phyloP scores from a whole-genome alignment of 106 monocot species.

The Dendrobium huoshanense region DNA sequence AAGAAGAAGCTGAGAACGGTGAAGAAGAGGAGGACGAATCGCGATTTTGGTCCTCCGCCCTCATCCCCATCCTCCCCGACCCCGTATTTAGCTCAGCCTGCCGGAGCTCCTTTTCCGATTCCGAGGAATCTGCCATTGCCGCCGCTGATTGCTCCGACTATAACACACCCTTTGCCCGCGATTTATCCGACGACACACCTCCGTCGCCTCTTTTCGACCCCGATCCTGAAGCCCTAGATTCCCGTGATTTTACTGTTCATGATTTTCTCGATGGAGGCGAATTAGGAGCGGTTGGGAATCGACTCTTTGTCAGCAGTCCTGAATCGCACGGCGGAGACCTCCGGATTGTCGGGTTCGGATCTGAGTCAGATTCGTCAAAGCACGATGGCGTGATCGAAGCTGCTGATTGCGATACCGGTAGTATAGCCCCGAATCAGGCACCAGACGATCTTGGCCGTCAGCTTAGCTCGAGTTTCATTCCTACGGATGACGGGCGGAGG shows the following conservation, averaged over 20 bases:
- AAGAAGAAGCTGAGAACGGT: neutral
- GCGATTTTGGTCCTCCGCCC: neutral
- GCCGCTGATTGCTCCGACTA: neutral
- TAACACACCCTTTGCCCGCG: neutral
- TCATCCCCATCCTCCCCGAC: neutral
- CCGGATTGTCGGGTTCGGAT: conserved; percentile 11
- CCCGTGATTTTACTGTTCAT: neutral
- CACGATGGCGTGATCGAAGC: neutral
- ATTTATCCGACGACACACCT: neutral
- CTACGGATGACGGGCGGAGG: conserved; percentile 8
- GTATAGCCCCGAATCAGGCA: neutral
- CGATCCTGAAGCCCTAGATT: conserved; percentile 14
- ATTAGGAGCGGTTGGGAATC: neutral
- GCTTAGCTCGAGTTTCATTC: conserved; percentile 18
- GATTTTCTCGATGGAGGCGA: conserved; percentile 4
- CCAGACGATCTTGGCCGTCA: conserved; percentile 1
- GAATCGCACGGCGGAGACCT: neutral
- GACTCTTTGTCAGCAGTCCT: neutral
- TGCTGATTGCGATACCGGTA: neutral
- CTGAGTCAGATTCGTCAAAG: conserved; percentile 14
- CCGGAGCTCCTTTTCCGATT: conserved; percentile 1
- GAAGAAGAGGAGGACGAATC: neutral
- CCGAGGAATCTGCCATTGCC: neutral
- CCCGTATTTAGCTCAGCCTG: neutral
- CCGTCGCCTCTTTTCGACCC: neutral